Conservation (phyloP, 176 grass and related monocot genomes). For the Oryza officinalis region DNA sequence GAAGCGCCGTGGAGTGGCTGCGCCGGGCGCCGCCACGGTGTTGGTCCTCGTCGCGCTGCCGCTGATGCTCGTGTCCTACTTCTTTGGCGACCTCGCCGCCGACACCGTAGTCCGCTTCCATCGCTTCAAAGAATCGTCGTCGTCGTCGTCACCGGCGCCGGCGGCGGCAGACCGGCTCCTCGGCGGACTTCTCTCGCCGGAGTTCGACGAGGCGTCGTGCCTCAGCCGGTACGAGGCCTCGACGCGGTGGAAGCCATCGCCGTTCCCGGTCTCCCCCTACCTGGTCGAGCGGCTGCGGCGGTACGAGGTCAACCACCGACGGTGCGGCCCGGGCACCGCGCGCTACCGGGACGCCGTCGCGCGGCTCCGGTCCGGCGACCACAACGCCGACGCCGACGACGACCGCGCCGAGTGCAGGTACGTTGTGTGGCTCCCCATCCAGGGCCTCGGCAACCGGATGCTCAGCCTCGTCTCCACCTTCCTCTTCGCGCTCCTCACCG, state of each 20-base stretch:
- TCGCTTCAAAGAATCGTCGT: background rate
- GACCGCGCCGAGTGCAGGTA: conserved; percentile 62
- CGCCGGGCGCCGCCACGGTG: background rate
- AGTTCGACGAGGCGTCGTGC: conserved; percentile 55
- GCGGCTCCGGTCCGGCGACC: conserved; percentile 52
- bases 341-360: conserved; percentile 42
- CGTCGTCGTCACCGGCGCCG: background rate
- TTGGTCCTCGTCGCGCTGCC: conserved; percentile 32
- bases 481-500: conserved; percentile 76
- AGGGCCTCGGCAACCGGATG: conserved; percentile 78
- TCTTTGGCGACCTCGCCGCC: conserved; percentile 38
- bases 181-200: conserved; percentile 57
- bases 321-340: conserved; percentile 58
- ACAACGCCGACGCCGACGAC: conserved; percentile 34
- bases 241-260: conserved; percentile 52
- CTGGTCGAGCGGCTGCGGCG: conserved; percentile 49
- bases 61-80: conserved; percentile 20
- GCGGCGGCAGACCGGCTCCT: conserved; percentile 38
- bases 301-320: conserved; percentile 73
- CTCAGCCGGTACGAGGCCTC: conserved; percentile 60
- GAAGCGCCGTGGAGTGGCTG: conserved; percentile 10
- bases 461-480: conserved; percentile 70
- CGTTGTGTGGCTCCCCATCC: conserved; percentile 65
- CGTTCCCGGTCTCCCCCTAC: conserved; percentile 42
- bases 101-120: background rate